These are phyloP conservation scores for Colletotrichum caudatum DNA, from an alignment of 2,329 filamentous ascomycete genomes.

Conservation along the genomic window DNA sequence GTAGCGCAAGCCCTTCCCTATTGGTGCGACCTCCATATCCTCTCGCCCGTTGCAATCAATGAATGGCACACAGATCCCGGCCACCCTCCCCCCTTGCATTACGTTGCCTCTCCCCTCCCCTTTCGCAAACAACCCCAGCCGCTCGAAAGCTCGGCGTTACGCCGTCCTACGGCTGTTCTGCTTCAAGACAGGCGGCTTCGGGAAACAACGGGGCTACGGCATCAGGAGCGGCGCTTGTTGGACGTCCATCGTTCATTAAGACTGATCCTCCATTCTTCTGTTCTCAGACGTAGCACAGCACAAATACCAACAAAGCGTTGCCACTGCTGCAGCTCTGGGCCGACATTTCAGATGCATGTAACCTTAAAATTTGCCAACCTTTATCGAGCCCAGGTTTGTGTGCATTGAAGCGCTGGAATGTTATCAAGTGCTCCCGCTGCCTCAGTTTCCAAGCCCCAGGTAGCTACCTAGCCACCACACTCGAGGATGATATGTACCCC, in stretches of 20 bases:
- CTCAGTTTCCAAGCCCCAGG: not conserved
- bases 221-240: not conserved
- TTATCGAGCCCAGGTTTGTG: not conserved
- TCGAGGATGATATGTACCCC: not conserved
- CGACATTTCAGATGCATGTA: not conserved
- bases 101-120: constrained; percentile 8
- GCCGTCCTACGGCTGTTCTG: constrained; percentile 13
- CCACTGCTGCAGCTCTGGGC: not conserved
- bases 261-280: not conserved
- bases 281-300: not conserved
- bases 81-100: constrained; percentile 9
- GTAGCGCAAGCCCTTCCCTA: constrained; percentile 21
- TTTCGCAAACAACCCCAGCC: not conserved
- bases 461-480: constrained; percentile 19
- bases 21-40: constrained; percentile 20
- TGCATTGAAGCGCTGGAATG: constrained; percentile 24
- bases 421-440: not conserved
- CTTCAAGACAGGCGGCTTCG: constrained; percentile 8
- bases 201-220: constrained; percentile 21
- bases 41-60: constrained; percentile 32
- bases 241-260: not conserved
- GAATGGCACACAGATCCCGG: constrained; percentile 21
- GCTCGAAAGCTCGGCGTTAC: constrained; percentile 29
- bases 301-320: not conserved
- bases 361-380: not conserved